Percentiles rank a stretch among this genome's conserved stretches.
Conservation (phyloP, 768 basidiomycete genomes). For the Kwoniella botswanensis region DNA sequence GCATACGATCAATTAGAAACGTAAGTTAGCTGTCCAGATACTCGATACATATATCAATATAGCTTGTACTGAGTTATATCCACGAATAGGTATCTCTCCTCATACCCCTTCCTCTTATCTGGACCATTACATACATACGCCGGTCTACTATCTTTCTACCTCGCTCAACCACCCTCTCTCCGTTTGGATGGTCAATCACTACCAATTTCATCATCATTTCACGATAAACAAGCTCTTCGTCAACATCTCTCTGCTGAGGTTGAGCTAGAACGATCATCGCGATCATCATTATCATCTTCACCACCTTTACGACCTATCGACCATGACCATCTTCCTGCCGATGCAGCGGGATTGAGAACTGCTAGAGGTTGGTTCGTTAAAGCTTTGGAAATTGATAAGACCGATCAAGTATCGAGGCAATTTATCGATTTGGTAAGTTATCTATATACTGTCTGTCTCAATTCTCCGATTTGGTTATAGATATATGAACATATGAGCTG, state of each 20-base stretch:
- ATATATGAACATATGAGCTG: background rate
- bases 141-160: conserved; percentile 69
- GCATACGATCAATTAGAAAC: conserved; percentile 86
- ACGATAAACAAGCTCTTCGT: background rate
- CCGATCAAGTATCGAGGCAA: conserved; percentile 35
- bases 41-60: background rate
- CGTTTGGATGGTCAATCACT: background rate
- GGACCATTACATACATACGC: conserved; percentile 80
- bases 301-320: background rate
- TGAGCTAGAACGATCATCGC: background rate
- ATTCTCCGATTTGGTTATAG: no score
- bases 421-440: conserved; percentile 44
- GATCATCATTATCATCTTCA: conserved; percentile 1
- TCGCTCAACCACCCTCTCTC: conserved; percentile 52
- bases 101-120: conserved; percentile 85
- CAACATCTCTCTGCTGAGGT: background rate
- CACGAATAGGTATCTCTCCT: conserved; percentile 70
- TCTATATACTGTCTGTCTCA: no score
- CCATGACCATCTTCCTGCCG: conserved; percentile 15
- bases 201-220: background rate
- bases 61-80: background rate
- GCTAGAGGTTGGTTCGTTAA: conserved; percentile 46
- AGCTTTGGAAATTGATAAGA: conserved; percentile 35
- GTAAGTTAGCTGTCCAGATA: conserved; percentile 61
- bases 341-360: conserved; percentile 30